phyloP scores from a whole-genome alignment of 1,284 basidiomycete species.

The Termitomyces sp. region DNA sequence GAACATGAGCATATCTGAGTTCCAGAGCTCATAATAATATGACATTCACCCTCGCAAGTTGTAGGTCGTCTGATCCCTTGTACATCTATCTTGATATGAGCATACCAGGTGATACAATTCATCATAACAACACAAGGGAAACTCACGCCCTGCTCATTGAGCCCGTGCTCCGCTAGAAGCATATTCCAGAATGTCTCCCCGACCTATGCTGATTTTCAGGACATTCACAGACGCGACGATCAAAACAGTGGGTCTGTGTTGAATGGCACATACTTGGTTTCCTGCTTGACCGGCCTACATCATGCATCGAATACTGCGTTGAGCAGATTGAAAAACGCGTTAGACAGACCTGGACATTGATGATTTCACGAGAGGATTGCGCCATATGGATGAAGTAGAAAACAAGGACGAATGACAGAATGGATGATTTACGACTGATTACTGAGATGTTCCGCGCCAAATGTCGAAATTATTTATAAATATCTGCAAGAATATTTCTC shows the following conservation, averaged over 20 bases:
- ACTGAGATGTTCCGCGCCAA: slow-evolving; percentile 1
- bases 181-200: slow-evolving; percentile 77
- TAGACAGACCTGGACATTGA: slow-evolving; percentile 55
- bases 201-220: slow-evolving; percentile 51
- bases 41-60: slow-evolving; percentile 35
- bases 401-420: background rate
- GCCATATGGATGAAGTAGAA: background rate
- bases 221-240: slow-evolving; percentile 16
- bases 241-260: slow-evolving; percentile 14
- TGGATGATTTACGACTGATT: background rate
- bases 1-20: background rate
- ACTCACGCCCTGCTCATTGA: slow-evolving; percentile 65
- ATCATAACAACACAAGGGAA: slow-evolving; percentile 5
- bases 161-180: slow-evolving; percentile 76
- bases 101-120: slow-evolving; percentile 1
- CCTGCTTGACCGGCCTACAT: slow-evolving; percentile 58
- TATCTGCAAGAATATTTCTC: background rate
- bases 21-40: background rate
- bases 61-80: slow-evolving; percentile 37
- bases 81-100: slow-evolving; percentile 28
- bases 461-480: slow-evolving; percentile 2
- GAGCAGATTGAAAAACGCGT: background rate
- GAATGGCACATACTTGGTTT: slow-evolving; percentile 27
- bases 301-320: slow-evolving; percentile 5
- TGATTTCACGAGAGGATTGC: slow-evolving; percentile 45